Evolutionary conservation across 139 green algal genomes (phyloP), one percentile per base, ranked within the genome.

Genomic region (Volvox africanus): DNA sequence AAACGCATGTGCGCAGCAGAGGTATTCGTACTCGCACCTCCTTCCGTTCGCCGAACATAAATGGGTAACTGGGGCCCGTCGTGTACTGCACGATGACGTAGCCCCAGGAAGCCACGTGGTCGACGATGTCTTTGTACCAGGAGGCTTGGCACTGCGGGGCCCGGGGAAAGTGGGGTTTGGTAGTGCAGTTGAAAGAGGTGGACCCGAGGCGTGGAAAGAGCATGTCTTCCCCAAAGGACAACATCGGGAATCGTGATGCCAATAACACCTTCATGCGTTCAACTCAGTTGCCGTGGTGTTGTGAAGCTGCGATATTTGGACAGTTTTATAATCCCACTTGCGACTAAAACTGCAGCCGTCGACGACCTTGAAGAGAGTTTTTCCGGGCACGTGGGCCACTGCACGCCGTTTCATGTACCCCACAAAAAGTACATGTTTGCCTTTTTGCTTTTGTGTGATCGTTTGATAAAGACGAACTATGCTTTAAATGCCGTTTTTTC

Each of bases 51-150:
- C 17, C 24, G n/a, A 61, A 20, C 61, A 75, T 62, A 0, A 79
- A 24, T 1, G 21, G 19, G 82, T n/a, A n/a, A n/a, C n/a, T n/a
- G n/a, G n/a, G n/a, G n/a, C 62, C 62, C 12, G 22, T 13, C 5
- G 82, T 88, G 65, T 88, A 88, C 65, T 88, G 82, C 0, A 88
- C 5, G 11, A 79, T 19, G 0, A 65, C 33, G 12, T 88, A 88
- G 33, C 65, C 65, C 82, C 82, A 88, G 0, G 82, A 80, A 16
- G 65, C 62, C 33, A 65, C 35, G 32, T 65, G 82, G 0, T 16
- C 0, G 12, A 79, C 32, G 5, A 62, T 79, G 82, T 44, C 82
- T 0, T 2, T 24, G 33, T 88, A 88, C 82, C 82, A 88, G 32
- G 32, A 2, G 12, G 82, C 82, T 13, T 79, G 32, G 11, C 61